Evolutionary conservation across 371 early-diverging fungal genomes (phyloP), one percentile per base, ranked within the genome.

Genomic region (Mucor irregularis): DNA sequence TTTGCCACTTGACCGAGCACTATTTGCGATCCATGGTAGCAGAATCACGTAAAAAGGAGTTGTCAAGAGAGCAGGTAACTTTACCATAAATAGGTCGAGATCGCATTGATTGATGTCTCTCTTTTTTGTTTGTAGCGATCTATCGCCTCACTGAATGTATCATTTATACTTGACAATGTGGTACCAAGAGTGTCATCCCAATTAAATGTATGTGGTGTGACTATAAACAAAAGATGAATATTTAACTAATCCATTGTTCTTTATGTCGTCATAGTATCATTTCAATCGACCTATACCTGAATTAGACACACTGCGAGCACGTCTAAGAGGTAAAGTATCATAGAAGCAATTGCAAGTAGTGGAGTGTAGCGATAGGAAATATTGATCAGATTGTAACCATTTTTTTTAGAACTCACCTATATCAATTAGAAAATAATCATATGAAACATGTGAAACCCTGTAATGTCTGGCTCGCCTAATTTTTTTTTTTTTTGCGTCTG

Each of bases 201-300:
- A 58, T 58, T 84, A 30, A 76, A 73, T 55, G 84, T 83, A 67
- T 68, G 54, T n/a, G 35, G n/a, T 14, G 11, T 42, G 42, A 22
- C 24, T 10, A 42, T 42, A 11, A 42, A 3, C 2, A 42, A 39
- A 5, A 16, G 21, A 9, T 8, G 3, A 6, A 39, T 39, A 39
- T 7, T 21, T 17, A 11, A 6, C n/a, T n/a, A n/a, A n/a, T n/a
- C 21, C 22, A 30, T 46, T 10, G 16, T 8, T n/a, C 8, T 17
- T 54, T 21, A 21, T 51, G 34, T 22, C 16, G 35, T 13, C 10
- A 9, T 58, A 81, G 77, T 71, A 77, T 46, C 85, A 82, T 31
- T 85, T 85, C 58, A 81, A 85, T 62, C 66, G 85, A 39, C 80
- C 83, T 46, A 83, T 85, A 68, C 85, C 85, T 25, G 85, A 85